Percentiles rank a stretch among this genome's conserved stretches.
Evolutionary conservation across 306 rosid genomes (phyloP).

Genomic region (Citrullus colocynthis): DNA sequence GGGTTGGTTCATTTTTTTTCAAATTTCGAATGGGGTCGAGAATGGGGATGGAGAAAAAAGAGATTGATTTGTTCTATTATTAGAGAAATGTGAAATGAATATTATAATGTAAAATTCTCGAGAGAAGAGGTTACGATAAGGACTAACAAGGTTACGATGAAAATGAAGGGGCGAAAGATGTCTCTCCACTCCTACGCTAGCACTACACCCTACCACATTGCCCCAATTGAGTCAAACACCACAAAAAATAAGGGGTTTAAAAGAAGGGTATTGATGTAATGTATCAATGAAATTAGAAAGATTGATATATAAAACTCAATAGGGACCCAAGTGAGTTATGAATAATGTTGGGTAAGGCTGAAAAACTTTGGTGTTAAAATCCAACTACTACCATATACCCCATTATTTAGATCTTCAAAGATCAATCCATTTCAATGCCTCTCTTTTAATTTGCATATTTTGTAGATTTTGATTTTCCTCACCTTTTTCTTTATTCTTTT

Average conservation of each 20-base stretch:
- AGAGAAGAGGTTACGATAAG: not conserved
- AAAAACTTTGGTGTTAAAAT: constrained; percentile 13
- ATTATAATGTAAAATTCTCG: not conserved
- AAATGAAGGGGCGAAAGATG: not conserved
- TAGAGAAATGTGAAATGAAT: not conserved
- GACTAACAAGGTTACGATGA: not conserved
- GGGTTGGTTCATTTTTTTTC: not conserved
- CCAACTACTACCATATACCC: constrained; percentile 25
- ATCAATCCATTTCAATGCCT: not conserved
- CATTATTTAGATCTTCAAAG: not conserved
- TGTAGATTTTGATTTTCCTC: too few species aligned
- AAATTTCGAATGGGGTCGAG: not conserved
- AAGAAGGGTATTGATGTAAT: not conserved
- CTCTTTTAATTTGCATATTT: not conserved
- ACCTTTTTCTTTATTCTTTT: too few species aligned
- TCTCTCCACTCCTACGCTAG: not conserved
- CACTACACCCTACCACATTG: not conserved
- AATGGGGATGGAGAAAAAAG: not conserved
- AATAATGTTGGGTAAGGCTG: constrained; percentile 14
- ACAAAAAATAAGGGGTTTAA: constrained; percentile 10
- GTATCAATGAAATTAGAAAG: not conserved
- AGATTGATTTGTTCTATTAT: not conserved
- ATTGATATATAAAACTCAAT: not conserved
- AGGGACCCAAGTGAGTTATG: constrained; percentile 16
- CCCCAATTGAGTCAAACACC: constrained; percentile 20